Base-by-base conservation (phyloP, 192 early-diverging fungal species). In the Diversispora epigaea region DNA sequence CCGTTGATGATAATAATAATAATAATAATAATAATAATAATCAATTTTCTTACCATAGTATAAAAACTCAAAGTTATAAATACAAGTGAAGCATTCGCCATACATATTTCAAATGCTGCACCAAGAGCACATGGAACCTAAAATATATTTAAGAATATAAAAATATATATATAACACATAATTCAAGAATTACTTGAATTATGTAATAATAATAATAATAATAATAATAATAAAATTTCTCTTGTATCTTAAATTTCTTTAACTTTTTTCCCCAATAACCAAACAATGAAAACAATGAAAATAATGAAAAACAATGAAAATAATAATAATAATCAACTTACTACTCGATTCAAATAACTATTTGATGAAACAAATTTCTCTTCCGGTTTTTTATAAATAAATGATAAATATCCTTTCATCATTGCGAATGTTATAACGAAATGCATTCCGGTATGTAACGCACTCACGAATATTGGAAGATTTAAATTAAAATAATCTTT, bases 41-140 rank as follows among this genome's bases (percentile, higher is more conserved):
- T 64, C 5, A 10, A 55, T 9, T 49, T 4, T 21, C 46, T 67
- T 80, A 83, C 86, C 88, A 91, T 89, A 39, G 89, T 96, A 78
- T 94, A 94, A 77, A 96, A 94, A n/a, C 90, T 89, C 19, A 96
- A 84, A 9, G 94, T 89, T 60, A 96, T 92, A 75, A 82, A 85
- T 78, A 92, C 86, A 46, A 95, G 86, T 40, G 89, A 89, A 12
- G 88, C 85, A 81, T 95, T 95, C 8, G 91, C 87, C 75, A 91
- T 85, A 52, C 92, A 91, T 77, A 95, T 93, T 75, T 95, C 94
- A 25, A 94, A 71, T 17, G 92, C 92, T 22, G 94, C 91, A 6
- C 92, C 87, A 15, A 92, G 73, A 11, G 90, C 93, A 77, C 89
- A 90, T 8, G 92, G 92, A 12, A 91, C 73, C 68, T 83, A 61